phyloP scores from a whole-genome alignment of 495 filamentous ascomycete genomes.

The Penicillium egyptiacum region DNA sequence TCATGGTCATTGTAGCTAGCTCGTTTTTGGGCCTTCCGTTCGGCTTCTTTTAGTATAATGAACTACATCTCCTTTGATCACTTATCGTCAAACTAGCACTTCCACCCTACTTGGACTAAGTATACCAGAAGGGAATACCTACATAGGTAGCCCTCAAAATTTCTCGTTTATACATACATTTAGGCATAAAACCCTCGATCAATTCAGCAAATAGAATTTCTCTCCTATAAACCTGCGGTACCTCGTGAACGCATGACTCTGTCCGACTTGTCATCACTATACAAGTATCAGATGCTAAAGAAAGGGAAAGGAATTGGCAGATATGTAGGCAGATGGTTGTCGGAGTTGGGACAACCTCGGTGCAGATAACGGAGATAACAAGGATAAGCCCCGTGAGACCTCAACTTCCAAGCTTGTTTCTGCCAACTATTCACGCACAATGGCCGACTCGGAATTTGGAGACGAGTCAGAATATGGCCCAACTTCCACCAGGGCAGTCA shows the following conservation, averaged over 20 bases:
- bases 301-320: not conserved
- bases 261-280: no score
- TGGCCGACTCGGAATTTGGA: constrained; percentile 34
- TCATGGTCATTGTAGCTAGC: constrained; percentile 4
- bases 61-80: not conserved
- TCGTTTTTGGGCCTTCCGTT: not conserved
- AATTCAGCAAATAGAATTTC: no score
- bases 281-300: not conserved
- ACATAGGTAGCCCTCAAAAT: no score
- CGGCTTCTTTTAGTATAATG: constrained; percentile 1
- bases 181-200: no score
- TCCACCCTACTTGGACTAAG: not conserved
- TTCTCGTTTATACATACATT: no score
- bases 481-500: constrained; percentile 14
- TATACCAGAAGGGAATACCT: no score
- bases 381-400: not conserved
- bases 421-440: constrained; percentile 17
- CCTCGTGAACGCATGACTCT: no score
- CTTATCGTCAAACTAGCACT: not conserved
- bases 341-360: not conserved
- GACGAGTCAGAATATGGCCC: constrained; percentile 27
- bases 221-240: no score
- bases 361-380: not conserved
- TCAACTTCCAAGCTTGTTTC: constrained; percentile 6
- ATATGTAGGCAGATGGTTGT: not conserved